These are phyloP conservation scores for Pistacia atlantica DNA, from an alignment of 345 rosid genomes.

Conservation along the genomic window DNA sequence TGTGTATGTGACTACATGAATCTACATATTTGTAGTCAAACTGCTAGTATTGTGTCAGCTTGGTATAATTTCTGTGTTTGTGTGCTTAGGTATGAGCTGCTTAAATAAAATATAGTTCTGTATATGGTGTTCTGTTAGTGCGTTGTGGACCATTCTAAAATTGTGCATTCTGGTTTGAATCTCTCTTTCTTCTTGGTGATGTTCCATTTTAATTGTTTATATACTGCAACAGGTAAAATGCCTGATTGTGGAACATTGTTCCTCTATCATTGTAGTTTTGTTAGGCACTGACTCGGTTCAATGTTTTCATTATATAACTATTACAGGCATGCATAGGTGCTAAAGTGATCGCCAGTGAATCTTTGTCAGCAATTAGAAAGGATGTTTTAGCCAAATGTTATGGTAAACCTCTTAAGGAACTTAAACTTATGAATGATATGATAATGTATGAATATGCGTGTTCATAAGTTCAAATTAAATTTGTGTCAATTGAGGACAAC, in stretches of 20 bases:
- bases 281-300: slow-evolving; percentile 10
- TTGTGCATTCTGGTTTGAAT: background rate
- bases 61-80: background rate
- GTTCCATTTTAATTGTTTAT: background rate
- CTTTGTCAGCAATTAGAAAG: slow-evolving; percentile 89
- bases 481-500: background rate
- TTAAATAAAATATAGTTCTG: background rate
- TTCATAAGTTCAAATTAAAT: background rate
- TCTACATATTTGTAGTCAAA: background rate
- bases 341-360: slow-evolving; percentile 93
- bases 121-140: background rate
- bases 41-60: background rate
- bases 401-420: slow-evolving; percentile 49
- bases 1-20: background rate
- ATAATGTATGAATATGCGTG: background rate
- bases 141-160: background rate
- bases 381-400: slow-evolving; percentile 99
- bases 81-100: background rate
- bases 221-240: background rate
- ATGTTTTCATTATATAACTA: background rate
- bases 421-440: background rate
- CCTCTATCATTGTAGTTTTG: background rate
- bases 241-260: background rate
- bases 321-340: slow-evolving; percentile 96
- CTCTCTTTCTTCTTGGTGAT: background rate